These are phyloP conservation scores for Geranium incanum DNA, from an alignment of 441 rosid genomes.

Conservation along the genomic window DNA sequence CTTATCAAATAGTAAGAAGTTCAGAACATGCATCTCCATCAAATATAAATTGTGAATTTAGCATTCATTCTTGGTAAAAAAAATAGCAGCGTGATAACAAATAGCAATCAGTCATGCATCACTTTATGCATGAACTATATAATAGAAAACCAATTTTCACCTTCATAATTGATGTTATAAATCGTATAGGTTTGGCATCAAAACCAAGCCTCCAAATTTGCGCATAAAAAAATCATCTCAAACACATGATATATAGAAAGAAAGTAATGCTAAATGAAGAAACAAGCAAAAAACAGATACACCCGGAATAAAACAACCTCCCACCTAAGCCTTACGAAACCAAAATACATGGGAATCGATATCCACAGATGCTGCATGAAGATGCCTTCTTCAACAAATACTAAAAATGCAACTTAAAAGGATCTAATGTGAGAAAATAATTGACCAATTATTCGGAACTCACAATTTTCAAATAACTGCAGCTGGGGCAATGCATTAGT, in stretches of 20 bases:
- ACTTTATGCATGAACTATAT: background rate
- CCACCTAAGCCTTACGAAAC: background rate
- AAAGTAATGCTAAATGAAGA: background rate
- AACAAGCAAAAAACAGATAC: background rate
- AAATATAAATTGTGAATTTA: background rate
- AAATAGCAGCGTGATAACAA: too few species aligned
- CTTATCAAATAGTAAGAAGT: background rate
- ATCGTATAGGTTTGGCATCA: background rate
- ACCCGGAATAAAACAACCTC: conserved; percentile 4
- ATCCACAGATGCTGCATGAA: background rate
- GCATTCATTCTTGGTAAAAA: background rate
- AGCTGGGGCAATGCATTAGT: conserved; percentile 47
- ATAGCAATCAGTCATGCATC: background rate
- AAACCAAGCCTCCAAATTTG: background rate
- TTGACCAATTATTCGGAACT: conserved; percentile 21
- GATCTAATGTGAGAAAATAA: background rate
- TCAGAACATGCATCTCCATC: background rate
- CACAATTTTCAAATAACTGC: conserved; percentile 49
- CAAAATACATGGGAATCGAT: background rate
- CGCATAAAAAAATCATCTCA: background rate
- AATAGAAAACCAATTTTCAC: background rate
- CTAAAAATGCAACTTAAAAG: background rate
- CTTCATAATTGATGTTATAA: background rate
- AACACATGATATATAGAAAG: background rate
- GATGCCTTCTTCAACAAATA: background rate